These are phyloP conservation scores for Phytophthora pisi DNA, from an alignment of 352 stramenopile species.

Conservation along the genomic window DNA sequence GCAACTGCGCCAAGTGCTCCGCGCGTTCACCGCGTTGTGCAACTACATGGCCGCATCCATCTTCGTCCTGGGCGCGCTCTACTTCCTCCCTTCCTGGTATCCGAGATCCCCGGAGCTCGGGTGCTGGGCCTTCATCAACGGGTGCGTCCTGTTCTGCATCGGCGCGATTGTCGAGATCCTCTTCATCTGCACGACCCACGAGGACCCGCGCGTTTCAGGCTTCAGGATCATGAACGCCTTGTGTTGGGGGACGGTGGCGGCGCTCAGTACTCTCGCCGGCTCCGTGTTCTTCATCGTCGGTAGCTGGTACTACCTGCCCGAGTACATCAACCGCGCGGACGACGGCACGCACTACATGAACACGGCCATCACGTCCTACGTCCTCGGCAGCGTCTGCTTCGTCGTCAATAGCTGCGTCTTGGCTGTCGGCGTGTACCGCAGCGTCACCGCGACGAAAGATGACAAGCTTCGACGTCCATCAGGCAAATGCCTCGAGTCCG, in stretches of 20 bases:
- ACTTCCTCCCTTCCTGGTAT: constrained; percentile 2
- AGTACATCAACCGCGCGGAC: constrained; percentile 37
- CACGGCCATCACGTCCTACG: constrained; percentile 51
- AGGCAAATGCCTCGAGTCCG: not conserved
- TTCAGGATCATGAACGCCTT: constrained; percentile 1
- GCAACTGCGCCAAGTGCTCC: not conserved
- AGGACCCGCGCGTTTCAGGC: not conserved
- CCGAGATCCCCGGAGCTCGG: not conserved
- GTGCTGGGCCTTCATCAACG: constrained; percentile 1
- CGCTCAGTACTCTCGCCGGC: not conserved
- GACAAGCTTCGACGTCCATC: not conserved
- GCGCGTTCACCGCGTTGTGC: not conserved
- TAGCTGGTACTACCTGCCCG: not conserved
- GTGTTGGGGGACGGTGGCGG: not conserved
- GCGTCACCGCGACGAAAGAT: not conserved
- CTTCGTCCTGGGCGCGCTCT: not conserved
- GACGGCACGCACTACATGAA: constrained; percentile 58
- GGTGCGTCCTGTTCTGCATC: not conserved
- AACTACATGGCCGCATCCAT: not conserved
- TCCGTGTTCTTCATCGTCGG: not conserved
- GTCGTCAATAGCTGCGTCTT: constrained; percentile 2
- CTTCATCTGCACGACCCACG: constrained; percentile 2
- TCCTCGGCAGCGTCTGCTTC: constrained; percentile 3
- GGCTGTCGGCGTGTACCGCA: not conserved
- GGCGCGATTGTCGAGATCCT: not conserved